Evolutionary conservation across 2,329 filamentous ascomycete species (phyloP).

Genomic region (Nannizziopsis barbatae): DNA sequence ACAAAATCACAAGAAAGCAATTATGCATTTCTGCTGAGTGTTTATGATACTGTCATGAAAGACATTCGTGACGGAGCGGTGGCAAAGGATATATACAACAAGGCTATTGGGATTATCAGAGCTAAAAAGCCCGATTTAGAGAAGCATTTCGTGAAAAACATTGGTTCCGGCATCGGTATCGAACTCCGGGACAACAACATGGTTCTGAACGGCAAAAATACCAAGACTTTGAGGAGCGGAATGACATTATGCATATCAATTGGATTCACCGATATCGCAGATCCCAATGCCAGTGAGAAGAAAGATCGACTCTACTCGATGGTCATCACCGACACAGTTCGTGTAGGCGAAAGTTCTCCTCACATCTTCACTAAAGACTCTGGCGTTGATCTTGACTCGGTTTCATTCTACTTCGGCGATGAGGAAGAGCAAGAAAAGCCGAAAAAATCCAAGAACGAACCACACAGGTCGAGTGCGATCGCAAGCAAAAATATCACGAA

Average conservation of each 20-base stretch:
- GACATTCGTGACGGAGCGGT: slow-evolving; percentile 76
- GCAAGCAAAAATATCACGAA: slow-evolving; percentile 93
- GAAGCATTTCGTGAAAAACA: slow-evolving; percentile 85
- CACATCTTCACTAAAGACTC: slow-evolving; percentile 93
- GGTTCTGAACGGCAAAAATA: slow-evolving; percentile 76
- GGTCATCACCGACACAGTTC: slow-evolving; percentile 83
- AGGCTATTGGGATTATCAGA: slow-evolving; percentile 68
- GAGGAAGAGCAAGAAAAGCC: slow-evolving; percentile 72
- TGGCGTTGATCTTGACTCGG: slow-evolving; percentile 79
- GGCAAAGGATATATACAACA: slow-evolving; percentile 84
- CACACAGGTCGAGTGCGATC: slow-evolving; percentile 70
- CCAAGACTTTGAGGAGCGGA: slow-evolving; percentile 73
- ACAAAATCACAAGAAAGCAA: slow-evolving; percentile 91
- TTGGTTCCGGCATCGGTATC: slow-evolving; percentile 85
- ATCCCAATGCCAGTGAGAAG: slow-evolving; percentile 77
- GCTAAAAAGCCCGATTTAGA: slow-evolving; percentile 91
- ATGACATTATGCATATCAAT: slow-evolving; percentile 93
- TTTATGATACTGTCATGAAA: slow-evolving; percentile 84
- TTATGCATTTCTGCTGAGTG: slow-evolving; percentile 74
- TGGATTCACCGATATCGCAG: slow-evolving; percentile 79
- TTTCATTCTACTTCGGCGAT: slow-evolving; percentile 98
- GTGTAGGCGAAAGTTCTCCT: slow-evolving; percentile 54
- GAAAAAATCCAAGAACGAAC: slow-evolving; percentile 72
- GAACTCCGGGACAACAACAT: slow-evolving; percentile 79
- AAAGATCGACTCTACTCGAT: slow-evolving; percentile 81